Percentiles rank a stretch among this genome's conserved stretches.
Conservation (phyloP, 805 yeast genomes). For the Priceomyces haplophilus region DNA sequence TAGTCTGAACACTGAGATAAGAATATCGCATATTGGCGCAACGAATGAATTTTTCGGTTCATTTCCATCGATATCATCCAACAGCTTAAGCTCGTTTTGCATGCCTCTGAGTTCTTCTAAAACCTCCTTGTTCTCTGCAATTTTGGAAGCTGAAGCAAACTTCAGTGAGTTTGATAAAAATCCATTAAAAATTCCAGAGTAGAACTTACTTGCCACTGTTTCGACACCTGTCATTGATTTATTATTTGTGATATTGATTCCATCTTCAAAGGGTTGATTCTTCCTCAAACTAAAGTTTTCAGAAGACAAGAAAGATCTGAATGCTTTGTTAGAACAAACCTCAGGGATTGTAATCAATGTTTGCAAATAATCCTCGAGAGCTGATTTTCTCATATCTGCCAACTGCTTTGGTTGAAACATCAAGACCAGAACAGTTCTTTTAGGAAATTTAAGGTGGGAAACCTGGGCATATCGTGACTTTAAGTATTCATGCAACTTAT, state of each 20-base stretch:
- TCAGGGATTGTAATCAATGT: constrained; percentile 56
- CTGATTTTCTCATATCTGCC: constrained; percentile 59
- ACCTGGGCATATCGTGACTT: constrained; percentile 51
- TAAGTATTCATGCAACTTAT: constrained; percentile 63
- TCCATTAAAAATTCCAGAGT: constrained; percentile 24
- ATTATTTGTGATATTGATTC: constrained; percentile 7
- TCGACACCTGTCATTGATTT: constrained; percentile 22
- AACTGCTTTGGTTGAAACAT: constrained; percentile 65
- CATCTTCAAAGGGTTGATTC: constrained; percentile 27
- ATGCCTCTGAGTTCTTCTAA: constrained; percentile 42
- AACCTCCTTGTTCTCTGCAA: constrained; percentile 13
- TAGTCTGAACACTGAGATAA: constrained; percentile 66
- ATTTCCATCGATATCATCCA: constrained; percentile 35
- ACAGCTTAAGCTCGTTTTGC: constrained; percentile 53
- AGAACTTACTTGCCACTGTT: constrained; percentile 32
- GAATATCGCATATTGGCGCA: constrained; percentile 76
- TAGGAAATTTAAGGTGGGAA: constrained; percentile 51
- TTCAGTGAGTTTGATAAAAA: constrained; percentile 2
- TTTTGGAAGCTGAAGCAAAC: neutral
- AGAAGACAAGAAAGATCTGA: constrained; percentile 76
- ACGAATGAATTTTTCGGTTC: constrained; percentile 49
- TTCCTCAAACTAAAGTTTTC: constrained; percentile 47
- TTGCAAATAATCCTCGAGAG: constrained; percentile 61
- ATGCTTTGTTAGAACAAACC: constrained; percentile 70
- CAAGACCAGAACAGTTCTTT: constrained; percentile 58